Base-by-base conservation (phyloP, 75 land plant genomes). In the Azolla pinnata region DNA sequence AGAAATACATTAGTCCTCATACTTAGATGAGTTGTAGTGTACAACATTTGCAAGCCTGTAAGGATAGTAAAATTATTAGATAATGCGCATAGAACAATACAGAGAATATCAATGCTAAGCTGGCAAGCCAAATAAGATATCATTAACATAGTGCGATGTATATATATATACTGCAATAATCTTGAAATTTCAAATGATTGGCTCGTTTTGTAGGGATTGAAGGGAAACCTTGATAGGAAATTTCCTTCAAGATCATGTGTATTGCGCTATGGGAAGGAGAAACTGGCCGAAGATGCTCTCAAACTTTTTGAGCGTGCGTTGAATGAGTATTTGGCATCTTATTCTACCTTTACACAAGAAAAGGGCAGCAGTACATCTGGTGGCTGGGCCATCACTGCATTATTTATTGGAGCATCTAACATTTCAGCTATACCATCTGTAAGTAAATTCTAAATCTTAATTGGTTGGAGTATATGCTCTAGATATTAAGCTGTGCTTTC, bases 181-280 rank as follows among this genome's bases (percentile, higher is more conserved):
- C n/a, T n/a, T n/a, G n/a, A n/a, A n/a, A n/a, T n/a, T n/a, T n/a
- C n/a, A n/a, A n/a, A n/a, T n/a, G n/a, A n/a, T n/a, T n/a, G n/a
- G n/a, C n/a, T n/a, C n/a, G n/a, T 25, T 2, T 29, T 77, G 54
- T 63, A 88, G 88, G 76, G 56, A 16, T 66, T 60, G 67, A 81
- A 74, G 56, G 17, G 63, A 2, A 78, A 72, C 46, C 66, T 76
- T 24, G 75, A 56, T 0, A 78, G 70, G 48, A 88, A 88, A 17
- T 93, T 93, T 56, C 90, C 99, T 51, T 93, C 99, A 1, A 93
- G 83, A 54, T 93, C 99, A 2, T 85, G 96, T 58, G 74, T 90
- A 24, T 57, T 93, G 56, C 75, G 87, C 47, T 93, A 86, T 67
- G 99, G 99, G 3, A 70, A 67, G 67, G 76, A 77, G 1, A 93